These are phyloP conservation scores for Talaromyces sp. DNA, from an alignment of 2,329 filamentous ascomycete genomes.

Conservation along the genomic window DNA sequence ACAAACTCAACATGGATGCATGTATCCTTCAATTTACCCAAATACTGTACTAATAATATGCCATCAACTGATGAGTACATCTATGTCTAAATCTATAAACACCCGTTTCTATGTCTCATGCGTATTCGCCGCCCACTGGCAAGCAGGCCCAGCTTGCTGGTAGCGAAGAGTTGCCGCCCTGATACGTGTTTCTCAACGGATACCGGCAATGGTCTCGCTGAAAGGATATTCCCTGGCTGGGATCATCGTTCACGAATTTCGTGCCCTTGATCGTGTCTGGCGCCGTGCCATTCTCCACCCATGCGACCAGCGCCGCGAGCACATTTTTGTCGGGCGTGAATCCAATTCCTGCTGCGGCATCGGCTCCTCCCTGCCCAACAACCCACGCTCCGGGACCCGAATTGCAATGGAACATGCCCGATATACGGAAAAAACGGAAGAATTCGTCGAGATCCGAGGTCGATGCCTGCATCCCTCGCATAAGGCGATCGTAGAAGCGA, in stretches of 20 bases:
- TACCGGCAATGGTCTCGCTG: neutral
- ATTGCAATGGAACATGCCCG: slow-evolving; percentile 51
- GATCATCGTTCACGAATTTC: slow-evolving; percentile 22
- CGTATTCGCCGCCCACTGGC: neutral
- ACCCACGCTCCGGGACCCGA: slow-evolving; percentile 38
- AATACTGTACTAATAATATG: too few relatives aligned
- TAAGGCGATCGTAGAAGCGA: slow-evolving; percentile 50
- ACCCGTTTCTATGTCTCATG: neutral
- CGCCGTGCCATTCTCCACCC: slow-evolving; percentile 28
- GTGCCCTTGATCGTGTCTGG: slow-evolving; percentile 27
- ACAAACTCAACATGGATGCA: too few relatives aligned
- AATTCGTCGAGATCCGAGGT: slow-evolving; percentile 34
- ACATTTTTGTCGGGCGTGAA: slow-evolving; percentile 39
- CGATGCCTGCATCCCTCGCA: slow-evolving; percentile 30
- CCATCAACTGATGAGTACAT: too few relatives aligned
- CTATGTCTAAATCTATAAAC: neutral
- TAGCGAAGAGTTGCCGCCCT: neutral
- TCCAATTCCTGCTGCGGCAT: slow-evolving; percentile 22
- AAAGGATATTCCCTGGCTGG: neutral
- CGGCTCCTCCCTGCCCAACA: neutral
- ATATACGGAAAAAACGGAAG: slow-evolving; percentile 49
- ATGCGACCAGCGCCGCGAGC: slow-evolving; percentile 46
- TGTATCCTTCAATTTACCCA: too few relatives aligned
- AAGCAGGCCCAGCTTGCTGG: neutral
- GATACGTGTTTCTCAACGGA: neutral